Evolutionary conservation across 2,329 filamentous ascomycete species (phyloP).

Genomic region (Monilinia aucupariae): DNA sequence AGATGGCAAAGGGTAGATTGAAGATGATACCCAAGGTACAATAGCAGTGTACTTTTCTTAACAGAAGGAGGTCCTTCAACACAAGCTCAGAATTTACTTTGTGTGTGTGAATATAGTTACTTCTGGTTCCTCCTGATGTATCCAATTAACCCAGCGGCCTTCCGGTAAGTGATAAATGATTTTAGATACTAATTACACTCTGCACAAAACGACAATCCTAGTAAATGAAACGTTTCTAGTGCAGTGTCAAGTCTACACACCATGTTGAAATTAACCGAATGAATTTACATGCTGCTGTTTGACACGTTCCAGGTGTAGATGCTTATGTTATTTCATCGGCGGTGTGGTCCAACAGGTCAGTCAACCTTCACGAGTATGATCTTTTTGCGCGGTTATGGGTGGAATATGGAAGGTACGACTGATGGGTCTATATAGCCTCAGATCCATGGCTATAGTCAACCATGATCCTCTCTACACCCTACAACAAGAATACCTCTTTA

Average conservation of each 20-base stretch:
- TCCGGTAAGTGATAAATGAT: too few species aligned
- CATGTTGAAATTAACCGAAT: neutral
- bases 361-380: too few species aligned
- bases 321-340: too few species aligned
- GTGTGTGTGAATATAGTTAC: neutral
- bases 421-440: too few species aligned
- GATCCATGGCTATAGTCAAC: too few species aligned
- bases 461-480: too few species aligned
- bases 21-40: slow-evolving; percentile 3
- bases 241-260: neutral
- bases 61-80: neutral
- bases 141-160: too few species aligned
- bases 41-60: neutral
- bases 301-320: neutral
- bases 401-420: too few species aligned
- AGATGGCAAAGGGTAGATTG: neutral
- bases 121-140: neutral
- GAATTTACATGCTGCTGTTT: neutral
- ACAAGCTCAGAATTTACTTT: neutral
- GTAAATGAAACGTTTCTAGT: neutral
- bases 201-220: neutral
- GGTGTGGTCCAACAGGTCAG: too few species aligned
- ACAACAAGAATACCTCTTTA: too few species aligned
- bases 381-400: too few species aligned
- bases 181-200: neutral